A percentile compares a stretch with the other conserved stretches of the same genome.
phyloP scores from a whole-genome alignment of 2,329 filamentous ascomycete species.

The Cladophialophora psammophila region DNA sequence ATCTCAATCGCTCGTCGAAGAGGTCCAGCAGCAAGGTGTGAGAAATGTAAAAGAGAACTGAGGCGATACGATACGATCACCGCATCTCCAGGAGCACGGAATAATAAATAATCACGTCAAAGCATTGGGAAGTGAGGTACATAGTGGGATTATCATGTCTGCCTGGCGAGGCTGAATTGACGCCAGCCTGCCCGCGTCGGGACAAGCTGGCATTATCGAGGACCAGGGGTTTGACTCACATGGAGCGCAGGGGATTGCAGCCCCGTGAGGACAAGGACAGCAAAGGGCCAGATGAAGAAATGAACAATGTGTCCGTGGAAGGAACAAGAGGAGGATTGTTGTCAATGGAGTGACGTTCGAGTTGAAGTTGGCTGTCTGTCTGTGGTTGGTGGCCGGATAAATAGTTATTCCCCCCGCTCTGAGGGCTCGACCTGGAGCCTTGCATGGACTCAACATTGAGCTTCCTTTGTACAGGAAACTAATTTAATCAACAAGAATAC shows the following conservation, averaged over 20 bases:
- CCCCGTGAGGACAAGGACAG: too few relatives aligned
- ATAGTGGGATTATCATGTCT: slow-evolving; percentile 21
- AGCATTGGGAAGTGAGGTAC: slow-evolving; percentile 46
- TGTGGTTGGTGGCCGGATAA: too few relatives aligned
- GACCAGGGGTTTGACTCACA: slow-evolving; percentile 66
- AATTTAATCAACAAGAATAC: not conserved
- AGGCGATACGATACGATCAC: not conserved
- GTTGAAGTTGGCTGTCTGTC: too few relatives aligned
- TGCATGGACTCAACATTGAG: too few relatives aligned
- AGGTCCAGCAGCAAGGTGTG: not conserved
- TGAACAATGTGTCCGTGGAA: not conserved
- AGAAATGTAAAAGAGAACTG: not conserved
- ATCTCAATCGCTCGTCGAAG: not conserved
- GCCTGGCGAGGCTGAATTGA: slow-evolving; percentile 25
- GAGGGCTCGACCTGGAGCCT: too few relatives aligned
- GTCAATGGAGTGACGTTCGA: too few relatives aligned
- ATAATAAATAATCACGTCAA: not conserved
- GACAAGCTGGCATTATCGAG: slow-evolving; percentile 57
- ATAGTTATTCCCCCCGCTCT: too few relatives aligned
- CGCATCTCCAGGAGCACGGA: not conserved
- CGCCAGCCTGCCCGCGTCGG: slow-evolving; percentile 44
- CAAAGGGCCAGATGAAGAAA: not conserved
- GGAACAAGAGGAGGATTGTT: not conserved
- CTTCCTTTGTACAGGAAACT: not conserved
- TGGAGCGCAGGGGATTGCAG: not conserved